Percentiles rank a stretch among this genome's conserved stretches.
Conservation (phyloP, 345 rosid species). For the Luvunga scandens region DNA sequence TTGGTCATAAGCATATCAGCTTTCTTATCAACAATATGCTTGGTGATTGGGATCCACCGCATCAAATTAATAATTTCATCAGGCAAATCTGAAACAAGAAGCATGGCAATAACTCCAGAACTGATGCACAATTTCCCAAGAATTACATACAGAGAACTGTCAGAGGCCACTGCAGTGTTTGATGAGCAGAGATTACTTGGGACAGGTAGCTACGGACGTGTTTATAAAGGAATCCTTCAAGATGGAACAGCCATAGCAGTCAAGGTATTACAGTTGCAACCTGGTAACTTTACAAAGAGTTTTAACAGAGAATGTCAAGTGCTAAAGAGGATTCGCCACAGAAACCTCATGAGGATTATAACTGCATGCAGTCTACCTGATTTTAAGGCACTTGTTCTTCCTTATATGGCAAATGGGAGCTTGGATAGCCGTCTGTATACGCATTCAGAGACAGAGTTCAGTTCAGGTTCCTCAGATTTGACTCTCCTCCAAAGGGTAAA, state of each 20-base stretch:
- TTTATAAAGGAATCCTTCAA: conserved; percentile 45
- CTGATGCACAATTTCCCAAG: conserved; percentile 44
- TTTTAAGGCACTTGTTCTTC: conserved; percentile 60
- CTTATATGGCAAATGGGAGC: conserved; percentile 58
- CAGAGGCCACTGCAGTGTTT: conserved; percentile 46
- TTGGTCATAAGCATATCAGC: conserved; percentile 26
- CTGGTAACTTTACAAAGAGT: conserved; percentile 50
- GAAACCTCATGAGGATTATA: conserved; percentile 54
- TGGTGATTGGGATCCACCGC: conserved; percentile 25
- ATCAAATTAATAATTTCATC: conserved; percentile 28
- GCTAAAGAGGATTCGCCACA: conserved; percentile 53
- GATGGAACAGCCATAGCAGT: conserved; percentile 50
- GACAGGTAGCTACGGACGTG: conserved; percentile 48
- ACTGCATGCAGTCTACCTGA: conserved; percentile 58
- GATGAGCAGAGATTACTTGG: conserved; percentile 42
- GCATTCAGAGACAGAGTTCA: conserved; percentile 24
- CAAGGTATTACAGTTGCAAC: conserved; percentile 44
- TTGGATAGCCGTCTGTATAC: conserved; percentile 48
- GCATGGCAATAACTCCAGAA: conserved; percentile 19
- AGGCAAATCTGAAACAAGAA: conserved; percentile 13
- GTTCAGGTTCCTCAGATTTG: conserved; percentile 39
- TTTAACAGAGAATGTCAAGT: conserved; percentile 61
- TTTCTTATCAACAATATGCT: conserved; percentile 28
- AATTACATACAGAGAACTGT: conserved; percentile 47
- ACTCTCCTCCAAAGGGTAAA: conserved; percentile 49